Base-by-base conservation (phyloP, 441 rosid genomes). In the Adansonia madagascariensis region DNA sequence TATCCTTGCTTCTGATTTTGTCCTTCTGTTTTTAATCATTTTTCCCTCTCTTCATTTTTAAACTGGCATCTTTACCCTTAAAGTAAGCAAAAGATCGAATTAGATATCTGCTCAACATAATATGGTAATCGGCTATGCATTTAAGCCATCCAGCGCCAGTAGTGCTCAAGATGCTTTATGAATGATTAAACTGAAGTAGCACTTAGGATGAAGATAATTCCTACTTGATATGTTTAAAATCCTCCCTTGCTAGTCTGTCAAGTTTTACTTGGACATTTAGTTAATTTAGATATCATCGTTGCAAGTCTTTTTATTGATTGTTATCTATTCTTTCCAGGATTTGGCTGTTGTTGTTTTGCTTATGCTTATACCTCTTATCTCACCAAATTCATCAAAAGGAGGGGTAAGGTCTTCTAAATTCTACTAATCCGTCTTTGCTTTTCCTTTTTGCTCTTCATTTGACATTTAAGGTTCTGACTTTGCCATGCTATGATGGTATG, bases 301-400 rank as follows among this genome's bases (percentile, higher is more conserved):
- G 70, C 68, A 57, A 60, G 39, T 50, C 22, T 39, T 47, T 69
- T 63, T 43, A 56, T 68, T 82, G 73, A 61, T 31, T 79, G 69
- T 18, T 46, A 61, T 75, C 49, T 53, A 41, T 49, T 52, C 73
- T 75, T 72, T 82, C 39, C 97, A 96, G 98, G 99, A 96, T 88
- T 88, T 96, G 88, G 99, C 99, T 79, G 99, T 94, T 77, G 98
- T 94, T 80, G 99, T 94, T 77, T 82, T 96, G 89, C 94, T 96
- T 73, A 96, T 96, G 80, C 97, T 96, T 74, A 94, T 96, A 85
- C 65, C 99, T 82, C 99, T 96, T 83, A 87, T 96, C 78, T 96
- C 98, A 76, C 99, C 99, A 76, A 96, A 89, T 89, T 96, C 99
- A 76, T 91, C 98, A 27, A 27, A 27, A 27, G 35, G 99, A 90